These are phyloP conservation scores for Aristolochia fimbriata DNA, from an alignment of 164 flowering plant genomes.

Conservation along the genomic window DNA sequence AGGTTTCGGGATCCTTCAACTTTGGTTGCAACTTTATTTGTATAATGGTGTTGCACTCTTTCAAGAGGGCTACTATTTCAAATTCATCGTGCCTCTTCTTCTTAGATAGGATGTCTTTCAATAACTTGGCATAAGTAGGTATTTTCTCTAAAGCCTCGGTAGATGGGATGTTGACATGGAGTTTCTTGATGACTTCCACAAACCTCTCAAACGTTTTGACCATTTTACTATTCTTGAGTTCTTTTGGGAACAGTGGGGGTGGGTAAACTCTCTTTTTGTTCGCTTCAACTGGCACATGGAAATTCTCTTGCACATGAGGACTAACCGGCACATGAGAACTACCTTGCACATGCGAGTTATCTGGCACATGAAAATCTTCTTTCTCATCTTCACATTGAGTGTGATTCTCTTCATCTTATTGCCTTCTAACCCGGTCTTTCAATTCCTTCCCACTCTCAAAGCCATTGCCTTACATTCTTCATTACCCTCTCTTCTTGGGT, in stretches of 20 bases:
- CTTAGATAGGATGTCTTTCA: neutral
- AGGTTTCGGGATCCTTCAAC: conserved; percentile 9
- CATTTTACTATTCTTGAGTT: neutral
- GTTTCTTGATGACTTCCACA: conserved; percentile 1
- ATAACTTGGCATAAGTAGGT: conserved; percentile 2
- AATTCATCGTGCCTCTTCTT: conserved; percentile 1
- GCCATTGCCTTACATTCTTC: conserved; percentile 1
- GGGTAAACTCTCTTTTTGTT: too few species aligned
- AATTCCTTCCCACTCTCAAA: conserved; percentile 1
- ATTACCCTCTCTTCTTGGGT: neutral
- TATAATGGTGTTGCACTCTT: neutral
- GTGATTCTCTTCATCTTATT: too few species aligned
- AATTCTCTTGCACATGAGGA: too few species aligned
- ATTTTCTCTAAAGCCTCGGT: too few species aligned
- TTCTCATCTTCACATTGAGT: neutral
- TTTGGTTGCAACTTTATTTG: conserved; percentile 4
- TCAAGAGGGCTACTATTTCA: too few species aligned
- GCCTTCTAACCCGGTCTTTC: neutral
- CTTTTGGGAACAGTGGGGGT: neutral
- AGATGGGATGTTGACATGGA: conserved; percentile 5
- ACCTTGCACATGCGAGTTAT: neutral
- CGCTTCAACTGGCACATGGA: neutral
- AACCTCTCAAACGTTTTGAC: neutral
- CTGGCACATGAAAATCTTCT: neutral
- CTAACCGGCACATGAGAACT: too few species aligned